Conservation (phyloP, 805 yeast species). For the Yamadazyma tumulicola region DNA sequence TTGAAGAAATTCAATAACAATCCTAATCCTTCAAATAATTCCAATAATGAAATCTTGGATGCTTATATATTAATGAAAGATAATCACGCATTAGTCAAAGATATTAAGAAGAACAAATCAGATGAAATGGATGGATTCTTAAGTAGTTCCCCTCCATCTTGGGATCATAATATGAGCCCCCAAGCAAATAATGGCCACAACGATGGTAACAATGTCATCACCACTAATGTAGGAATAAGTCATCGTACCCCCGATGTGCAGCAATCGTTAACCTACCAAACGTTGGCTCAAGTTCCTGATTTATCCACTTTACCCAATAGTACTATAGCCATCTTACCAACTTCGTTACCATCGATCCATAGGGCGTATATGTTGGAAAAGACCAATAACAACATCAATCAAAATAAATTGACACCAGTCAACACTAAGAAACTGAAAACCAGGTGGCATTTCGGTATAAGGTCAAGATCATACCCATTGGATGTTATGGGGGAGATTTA, state of each 20-base stretch:
- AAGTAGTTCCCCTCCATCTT: constrained; percentile 60
- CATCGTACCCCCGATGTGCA: constrained; percentile 40
- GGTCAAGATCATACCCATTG: constrained; percentile 92
- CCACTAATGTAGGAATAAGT: constrained; percentile 18
- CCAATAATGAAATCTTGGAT: constrained; percentile 75
- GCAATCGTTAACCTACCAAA: constrained; percentile 45
- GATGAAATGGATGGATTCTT: constrained; percentile 56
- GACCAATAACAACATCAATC: constrained; percentile 13
- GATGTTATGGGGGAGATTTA: constrained; percentile 99
- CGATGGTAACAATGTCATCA: constrained; percentile 11
- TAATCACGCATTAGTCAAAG: constrained; percentile 66
- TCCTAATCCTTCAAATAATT: constrained; percentile 14
- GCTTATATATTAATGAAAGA: constrained; percentile 82
- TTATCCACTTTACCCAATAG: constrained; percentile 59
- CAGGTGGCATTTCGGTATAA: constrained; percentile 97
- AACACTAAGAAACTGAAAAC: constrained; percentile 84
- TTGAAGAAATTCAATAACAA: constrained; percentile 36
- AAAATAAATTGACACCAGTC: constrained; percentile 43
- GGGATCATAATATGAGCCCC: constrained; percentile 17
- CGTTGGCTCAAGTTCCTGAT: constrained; percentile 45
- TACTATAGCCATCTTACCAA: constrained; percentile 88
- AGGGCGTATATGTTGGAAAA: constrained; percentile 83
- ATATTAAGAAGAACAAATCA: constrained; percentile 51
- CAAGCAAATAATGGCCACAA: not conserved
- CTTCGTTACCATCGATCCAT: constrained; percentile 91